These are phyloP conservation scores for Selaginella moellendorffii DNA, from an alignment of 75 land plant genomes.

Conservation along the genomic window DNA sequence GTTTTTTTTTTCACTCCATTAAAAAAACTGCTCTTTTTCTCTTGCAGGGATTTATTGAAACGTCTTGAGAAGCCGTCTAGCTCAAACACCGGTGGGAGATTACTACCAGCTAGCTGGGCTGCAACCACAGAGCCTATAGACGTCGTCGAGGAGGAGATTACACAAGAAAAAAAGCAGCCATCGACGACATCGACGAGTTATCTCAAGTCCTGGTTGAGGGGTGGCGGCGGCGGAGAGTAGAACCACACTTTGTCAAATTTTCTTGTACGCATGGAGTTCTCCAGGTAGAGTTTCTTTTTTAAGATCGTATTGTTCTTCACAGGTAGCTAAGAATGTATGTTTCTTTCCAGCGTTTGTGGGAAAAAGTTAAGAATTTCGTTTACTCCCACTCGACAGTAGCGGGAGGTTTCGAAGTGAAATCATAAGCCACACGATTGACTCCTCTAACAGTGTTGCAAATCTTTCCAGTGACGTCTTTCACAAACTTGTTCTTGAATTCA, in stretches of 20 bases:
- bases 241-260: no score
- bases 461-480: slow-evolving; percentile 57
- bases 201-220: not conserved
- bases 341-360: no score
- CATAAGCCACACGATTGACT: slow-evolving; percentile 71
- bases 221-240: no score
- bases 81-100: not conserved
- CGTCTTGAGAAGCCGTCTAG: not conserved
- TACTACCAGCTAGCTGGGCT: not conserved
- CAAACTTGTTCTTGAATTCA: slow-evolving; percentile 64
- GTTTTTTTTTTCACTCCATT: not conserved
- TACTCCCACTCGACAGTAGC: slow-evolving; percentile 93
- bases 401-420: slow-evolving; percentile 97
- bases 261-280: no score
- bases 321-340: no score
- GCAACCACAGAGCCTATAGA: not conserved
- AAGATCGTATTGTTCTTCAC: no score
- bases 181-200: not conserved
- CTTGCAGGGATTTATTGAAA: not conserved
- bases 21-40: not conserved
- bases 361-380: not conserved
- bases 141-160: not conserved
- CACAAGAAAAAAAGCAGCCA: not conserved
- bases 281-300: no score
- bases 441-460: slow-evolving; percentile 86